Evolutionary conservation across 2,329 filamentous ascomycete genomes (phyloP), one percentile per base, ranked within the genome.

Genomic region (Davidsoniella virescens): DNA sequence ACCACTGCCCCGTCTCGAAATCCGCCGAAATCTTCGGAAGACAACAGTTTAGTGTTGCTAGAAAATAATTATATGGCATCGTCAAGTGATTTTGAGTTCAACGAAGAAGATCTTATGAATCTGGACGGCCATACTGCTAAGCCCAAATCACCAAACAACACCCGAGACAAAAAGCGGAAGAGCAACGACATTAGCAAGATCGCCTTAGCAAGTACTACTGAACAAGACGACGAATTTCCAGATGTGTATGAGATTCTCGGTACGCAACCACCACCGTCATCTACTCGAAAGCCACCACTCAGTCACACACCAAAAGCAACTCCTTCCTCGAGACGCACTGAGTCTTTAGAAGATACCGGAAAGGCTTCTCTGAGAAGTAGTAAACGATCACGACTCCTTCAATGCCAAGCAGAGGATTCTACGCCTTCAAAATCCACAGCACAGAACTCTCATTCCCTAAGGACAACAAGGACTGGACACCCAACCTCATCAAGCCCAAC

Each of bases 201-300:
- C 2, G 23, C 17, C n/a, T 36, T 39, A 14, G 25, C 41, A 20
- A 44, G 61, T 52, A 57, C 60, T 23, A 60, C 64, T 10, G 59
- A 60, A 14, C 61, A 65, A 3, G 60, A 68, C 12, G 68, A 69
- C 33, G 67, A 71, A 16, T 78, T 75, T 43, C 72, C 71, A 0
- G 73, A 78, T 54, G 70, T 78, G 6, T 68, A 71, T 54, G 65
- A 75, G 44, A 61, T 70, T 44, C 59, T 68, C 9, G 70, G 66
- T 25, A 68, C 66, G 12, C 59, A 64, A 10, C 64, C 63, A 40
- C 65, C 61, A 14, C 56, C 57, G 33, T 36, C 44, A 18, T 60
- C 63, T 2, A 66, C 64, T n/a, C 64, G 65, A 50, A 57, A 48
- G 33, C 25, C 40, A 16, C 38, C 5, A 53, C 37, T 38, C 8